phyloP scores from a whole-genome alignment of 352 stramenopile species.

The Porosira glacialis region DNA sequence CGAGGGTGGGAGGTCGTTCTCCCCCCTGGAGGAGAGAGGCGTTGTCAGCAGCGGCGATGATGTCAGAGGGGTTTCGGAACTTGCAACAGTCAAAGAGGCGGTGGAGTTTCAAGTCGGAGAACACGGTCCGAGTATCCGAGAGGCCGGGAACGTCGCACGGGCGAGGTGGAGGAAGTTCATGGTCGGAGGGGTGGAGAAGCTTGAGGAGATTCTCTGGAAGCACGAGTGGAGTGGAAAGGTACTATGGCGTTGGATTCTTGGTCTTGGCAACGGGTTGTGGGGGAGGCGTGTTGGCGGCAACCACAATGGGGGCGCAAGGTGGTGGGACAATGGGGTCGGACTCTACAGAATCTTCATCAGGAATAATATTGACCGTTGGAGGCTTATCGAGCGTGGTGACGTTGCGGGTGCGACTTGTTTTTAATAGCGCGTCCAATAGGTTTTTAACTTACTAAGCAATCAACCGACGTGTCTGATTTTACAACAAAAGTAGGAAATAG shows the following conservation, averaged over 20 bases:
- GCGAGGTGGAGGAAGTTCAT: slow-evolving; percentile 5
- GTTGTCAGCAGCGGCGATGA: neutral
- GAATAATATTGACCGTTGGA: neutral
- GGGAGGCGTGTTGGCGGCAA: neutral
- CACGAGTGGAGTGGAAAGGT: neutral
- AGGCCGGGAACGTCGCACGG: slow-evolving; percentile 22
- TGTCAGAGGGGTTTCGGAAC: slow-evolving; percentile 10
- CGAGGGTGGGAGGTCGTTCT: neutral
- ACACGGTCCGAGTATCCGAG: slow-evolving; percentile 17
- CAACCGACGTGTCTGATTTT: slow-evolving; percentile 1
- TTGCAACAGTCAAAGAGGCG: slow-evolving; percentile 5
- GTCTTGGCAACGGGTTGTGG: neutral
- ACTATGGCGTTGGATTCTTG: neutral
- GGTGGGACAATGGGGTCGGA: neutral
- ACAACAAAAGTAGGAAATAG: slow-evolving; percentile 30
- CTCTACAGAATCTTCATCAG: neutral
- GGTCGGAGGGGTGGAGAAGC: neutral
- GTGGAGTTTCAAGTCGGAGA: slow-evolving; percentile 14
- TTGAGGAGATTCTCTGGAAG: neutral
- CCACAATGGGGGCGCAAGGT: neutral
- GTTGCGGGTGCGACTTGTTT: slow-evolving; percentile 1
- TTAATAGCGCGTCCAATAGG: neutral
- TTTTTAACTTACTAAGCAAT: slow-evolving; percentile 11
- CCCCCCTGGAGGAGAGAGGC: neutral
- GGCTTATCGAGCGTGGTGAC: slow-evolving; percentile 1